phyloP scores from a whole-genome alignment of 345 rosid genomes.

The Mercurialis annua region DNA sequence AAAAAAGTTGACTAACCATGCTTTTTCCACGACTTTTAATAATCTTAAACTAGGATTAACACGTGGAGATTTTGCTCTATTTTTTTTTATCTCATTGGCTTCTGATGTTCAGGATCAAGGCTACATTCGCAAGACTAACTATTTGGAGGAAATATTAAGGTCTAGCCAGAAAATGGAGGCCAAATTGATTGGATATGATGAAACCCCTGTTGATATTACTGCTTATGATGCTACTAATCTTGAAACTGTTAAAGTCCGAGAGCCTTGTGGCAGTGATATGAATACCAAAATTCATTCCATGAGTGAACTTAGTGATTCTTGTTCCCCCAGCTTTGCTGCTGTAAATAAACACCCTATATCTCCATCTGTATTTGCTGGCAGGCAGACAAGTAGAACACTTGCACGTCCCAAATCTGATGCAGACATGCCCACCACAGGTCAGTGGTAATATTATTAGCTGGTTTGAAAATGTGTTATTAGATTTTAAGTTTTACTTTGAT shows the following conservation, averaged over 20 bases:
- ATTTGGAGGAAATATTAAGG: conserved; percentile 58
- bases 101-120: conserved; percentile 53
- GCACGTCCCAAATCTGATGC: conserved; percentile 15
- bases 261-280: conserved; percentile 14
- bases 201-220: conserved; percentile 50
- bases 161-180: conserved; percentile 47
- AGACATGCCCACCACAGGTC: conserved; percentile 20
- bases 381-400: conserved; percentile 16
- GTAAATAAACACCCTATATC: conserved; percentile 12
- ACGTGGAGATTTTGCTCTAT: background rate
- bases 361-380: conserved; percentile 19
- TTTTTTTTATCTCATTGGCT: background rate
- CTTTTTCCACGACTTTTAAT: background rate
- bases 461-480: background rate
- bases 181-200: conserved; percentile 76
- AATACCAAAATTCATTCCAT: conserved; percentile 15
- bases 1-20: background rate
- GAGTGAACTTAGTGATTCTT: conserved; percentile 16
- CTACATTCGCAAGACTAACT: conserved; percentile 38
- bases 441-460: conserved; percentile 1
- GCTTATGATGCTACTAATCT: conserved; percentile 21
- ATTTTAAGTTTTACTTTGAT: conserved; percentile 6
- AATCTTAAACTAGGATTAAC: background rate
- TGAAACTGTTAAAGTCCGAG: conserved; percentile 31
- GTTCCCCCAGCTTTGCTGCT: conserved; percentile 21